Base-by-base conservation (phyloP, 768 basidiomycete species). In the Macrolepiota dolichaula region DNA sequence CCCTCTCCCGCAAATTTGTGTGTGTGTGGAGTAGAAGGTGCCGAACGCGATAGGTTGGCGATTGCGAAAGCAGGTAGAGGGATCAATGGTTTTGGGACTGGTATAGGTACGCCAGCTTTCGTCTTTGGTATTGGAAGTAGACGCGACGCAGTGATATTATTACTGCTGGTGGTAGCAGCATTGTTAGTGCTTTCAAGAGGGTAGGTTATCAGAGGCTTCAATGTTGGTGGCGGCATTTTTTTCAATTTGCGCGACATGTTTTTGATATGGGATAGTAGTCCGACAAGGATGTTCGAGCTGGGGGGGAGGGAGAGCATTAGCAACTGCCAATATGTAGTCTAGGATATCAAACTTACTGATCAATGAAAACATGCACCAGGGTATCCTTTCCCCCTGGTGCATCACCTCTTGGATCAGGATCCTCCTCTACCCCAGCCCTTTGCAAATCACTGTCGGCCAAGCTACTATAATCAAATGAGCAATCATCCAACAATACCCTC, bases 211-310 rank as follows among this genome's bases (percentile, higher is more conserved):
- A 63, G 12, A 64, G 69, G 32, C 65, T 66, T 60, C 38, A 32
- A 12, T 12, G 51, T 24, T 10, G 27, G n/a, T 12, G 51, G 32
- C n/a, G 49, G 51, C 59, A 63, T 11, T 19, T 59, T 12, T 19
- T 59, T 55, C 50, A 52, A 15, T 47, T 40, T 53, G 40, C 56
- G 51, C 44, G 46, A 27, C 49, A 15, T 22, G 13, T 81, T 84
- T 69, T 85, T 86, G 55, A 89, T 72, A 71, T 88, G 85, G 29
- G 80, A 83, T n/a, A 94, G 71, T 57, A 94, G 81, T 36, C 92
- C 92, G 62, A 95, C 87, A 50, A 94, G 82, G 63, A 95, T 94
- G 69, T 95, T 95, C 15, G 92, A 94, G 65, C 92, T 94, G 66
- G 51, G 62, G 29, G 29, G 29, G n/a, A n/a, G 29, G 29, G 29